A percentile compares a stretch with the other conserved stretches of the same genome.
These are phyloP conservation scores for Wallacemonas sp. DNA, from an alignment of 208 protist species.

Conservation along the genomic window DNA sequence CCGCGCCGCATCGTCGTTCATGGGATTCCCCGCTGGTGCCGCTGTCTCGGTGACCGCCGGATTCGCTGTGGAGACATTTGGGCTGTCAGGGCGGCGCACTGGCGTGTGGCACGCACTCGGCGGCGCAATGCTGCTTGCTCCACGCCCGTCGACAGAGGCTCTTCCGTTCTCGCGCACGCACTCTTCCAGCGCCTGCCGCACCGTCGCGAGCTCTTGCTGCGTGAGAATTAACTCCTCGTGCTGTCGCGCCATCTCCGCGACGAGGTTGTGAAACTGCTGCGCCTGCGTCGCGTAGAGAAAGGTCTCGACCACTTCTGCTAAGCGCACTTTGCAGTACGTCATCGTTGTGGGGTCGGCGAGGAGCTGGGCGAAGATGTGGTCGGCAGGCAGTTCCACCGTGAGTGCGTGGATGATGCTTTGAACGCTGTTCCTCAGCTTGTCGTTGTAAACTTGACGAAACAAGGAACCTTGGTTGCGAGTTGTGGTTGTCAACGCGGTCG, in stretches of 20 bases:
- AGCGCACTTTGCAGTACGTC: conserved; percentile 71
- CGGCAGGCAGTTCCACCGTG: conserved; percentile 52
- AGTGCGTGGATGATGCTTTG: conserved; percentile 58
- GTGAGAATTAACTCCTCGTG: conserved; percentile 43
- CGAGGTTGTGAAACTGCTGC: conserved; percentile 78
- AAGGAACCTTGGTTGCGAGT: conserved; percentile 25
- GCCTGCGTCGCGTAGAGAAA: conserved; percentile 75
- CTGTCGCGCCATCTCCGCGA: conserved; percentile 54
- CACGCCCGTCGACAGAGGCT: too few relatives aligned
- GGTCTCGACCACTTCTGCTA: conserved; percentile 78
- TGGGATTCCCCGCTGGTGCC: too few relatives aligned
- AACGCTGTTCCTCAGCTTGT: conserved; percentile 68
- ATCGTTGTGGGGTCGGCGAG: conserved; percentile 58
- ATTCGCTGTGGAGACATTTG: too few relatives aligned
- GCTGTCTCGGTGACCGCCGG: background rate
- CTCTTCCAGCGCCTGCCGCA: conserved; percentile 3
- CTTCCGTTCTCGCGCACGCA: too few relatives aligned
- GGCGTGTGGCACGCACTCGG: too few relatives aligned
- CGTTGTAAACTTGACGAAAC: conserved; percentile 58
- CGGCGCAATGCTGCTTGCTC: too few relatives aligned
- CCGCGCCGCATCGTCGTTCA: conserved; percentile 46
- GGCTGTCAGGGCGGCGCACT: too few relatives aligned
- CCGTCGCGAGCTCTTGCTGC: conserved; percentile 1
- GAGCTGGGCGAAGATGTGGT: conserved; percentile 82
- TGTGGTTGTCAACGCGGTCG: background rate